Evolutionary conservation across 192 early-diverging fungal genomes (phyloP), one percentile per base, ranked within the genome.

Genomic region (Backusella luteola): DNA sequence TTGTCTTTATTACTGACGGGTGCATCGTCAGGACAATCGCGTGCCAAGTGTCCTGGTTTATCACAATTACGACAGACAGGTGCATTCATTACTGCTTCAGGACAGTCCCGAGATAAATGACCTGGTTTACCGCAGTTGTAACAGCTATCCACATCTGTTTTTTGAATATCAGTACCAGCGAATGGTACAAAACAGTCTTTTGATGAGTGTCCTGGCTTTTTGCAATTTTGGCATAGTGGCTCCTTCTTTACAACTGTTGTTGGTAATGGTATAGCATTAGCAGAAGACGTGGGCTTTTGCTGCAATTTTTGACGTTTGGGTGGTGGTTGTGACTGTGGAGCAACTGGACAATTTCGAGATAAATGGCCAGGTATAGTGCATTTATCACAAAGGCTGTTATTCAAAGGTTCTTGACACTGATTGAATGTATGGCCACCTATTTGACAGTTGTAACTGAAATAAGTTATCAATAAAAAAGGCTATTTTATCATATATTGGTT

Each of bases 371-470:
- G 21, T 6, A 34, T 66, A 8, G 12, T 34, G 38, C 86, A 87
- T 78, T 84, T 87, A 80, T 85, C 85, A 81, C 86, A 87, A 52
- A 79, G 75, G 34, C 44, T 29, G 4, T 66, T 34, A 8, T 7
- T 7, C 34, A 66, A 44, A 29, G 67, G 23, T 67, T 49, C 77
- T 70, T 69, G 68, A 34, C 81, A 82, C 56, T 82, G 77, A 52
- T 56, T 77, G 67, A 77, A 79, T 53, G 76, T 63, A 59, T 83
- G 81, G 14, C 81, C 81, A 49, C 76, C 77, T 76, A 82, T 75
- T 71, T 83, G 76, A 81, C 87, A 88, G 84, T 88, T 88, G 78
- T 84, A 88, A 82, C 87, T 87, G 49, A 34, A 44, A 26, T 29
- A 29, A 63, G 23, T 29, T 29, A 29, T 63, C 26, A 70, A 19